These are phyloP conservation scores for Globisporangium camurandrum DNA, from an alignment of 352 stramenopile genomes.

Conservation along the genomic window DNA sequence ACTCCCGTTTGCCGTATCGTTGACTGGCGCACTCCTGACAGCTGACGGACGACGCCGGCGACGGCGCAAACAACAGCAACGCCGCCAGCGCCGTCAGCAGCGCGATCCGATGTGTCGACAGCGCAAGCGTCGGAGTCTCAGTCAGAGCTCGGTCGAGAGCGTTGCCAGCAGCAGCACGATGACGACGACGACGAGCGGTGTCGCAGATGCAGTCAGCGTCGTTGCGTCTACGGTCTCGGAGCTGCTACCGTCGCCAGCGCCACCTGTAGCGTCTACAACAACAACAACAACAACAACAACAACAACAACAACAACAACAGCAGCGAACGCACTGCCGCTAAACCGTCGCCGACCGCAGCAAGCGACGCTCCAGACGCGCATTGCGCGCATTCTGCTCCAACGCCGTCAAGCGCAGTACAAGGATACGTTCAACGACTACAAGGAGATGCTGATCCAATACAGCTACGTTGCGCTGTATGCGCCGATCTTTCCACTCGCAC, in stretches of 20 bases:
- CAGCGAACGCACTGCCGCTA: conserved; percentile 2
- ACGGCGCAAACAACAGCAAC: too few species aligned
- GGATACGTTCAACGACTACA: conserved; percentile 67
- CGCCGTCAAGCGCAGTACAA: conserved; percentile 53
- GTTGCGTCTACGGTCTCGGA: too few species aligned
- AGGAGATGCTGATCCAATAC: conserved; percentile 88
- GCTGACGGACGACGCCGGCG: conserved; percentile 32
- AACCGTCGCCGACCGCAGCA: conserved; percentile 5
- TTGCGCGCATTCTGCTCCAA: conserved; percentile 52
- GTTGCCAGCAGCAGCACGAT: not conserved
- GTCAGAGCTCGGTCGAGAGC: not conserved
- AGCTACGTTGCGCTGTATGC: conserved; percentile 90
- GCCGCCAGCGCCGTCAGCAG: too few species aligned
- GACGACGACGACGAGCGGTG: not conserved
- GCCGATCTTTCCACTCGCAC: conserved; percentile 87
- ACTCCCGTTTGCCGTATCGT: conserved; percentile 37
- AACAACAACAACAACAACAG: not conserved
- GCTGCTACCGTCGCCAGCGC: not conserved
- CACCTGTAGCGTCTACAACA: too few species aligned
- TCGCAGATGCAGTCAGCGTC: too few species aligned
- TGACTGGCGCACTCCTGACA: conserved; percentile 34
- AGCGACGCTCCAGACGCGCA: conserved; percentile 19
- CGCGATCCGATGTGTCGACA: too few species aligned
- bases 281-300: not conserved
- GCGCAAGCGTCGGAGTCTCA: conserved; percentile 2